A percentile compares a stretch with the other conserved stretches of the same genome.
Evolutionary conservation across 108 stramenopile genomes (phyloP).

Genomic region (Fistulifera pelliculosa): DNA sequence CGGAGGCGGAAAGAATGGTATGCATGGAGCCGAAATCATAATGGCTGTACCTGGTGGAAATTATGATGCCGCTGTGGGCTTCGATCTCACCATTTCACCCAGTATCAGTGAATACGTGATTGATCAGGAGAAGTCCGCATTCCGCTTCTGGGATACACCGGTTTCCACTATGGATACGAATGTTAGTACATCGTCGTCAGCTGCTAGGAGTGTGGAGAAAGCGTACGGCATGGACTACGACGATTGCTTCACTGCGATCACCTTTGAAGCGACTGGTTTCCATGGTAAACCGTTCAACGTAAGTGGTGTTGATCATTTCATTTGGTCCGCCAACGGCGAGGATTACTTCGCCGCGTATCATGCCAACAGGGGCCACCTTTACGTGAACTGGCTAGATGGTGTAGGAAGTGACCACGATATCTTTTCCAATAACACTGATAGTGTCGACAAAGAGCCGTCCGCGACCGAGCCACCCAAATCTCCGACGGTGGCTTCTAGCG

Average conservation of each 20-base stretch:
- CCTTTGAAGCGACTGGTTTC: conserved; percentile 40
- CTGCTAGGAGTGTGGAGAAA: background rate
- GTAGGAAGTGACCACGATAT: background rate
- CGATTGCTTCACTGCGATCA: conserved; percentile 54
- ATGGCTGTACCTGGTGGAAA: conserved; percentile 38
- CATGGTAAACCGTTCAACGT: conserved; percentile 33
- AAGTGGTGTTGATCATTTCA: conserved; percentile 43
- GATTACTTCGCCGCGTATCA: conserved; percentile 49
- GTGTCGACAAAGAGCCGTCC: no score
- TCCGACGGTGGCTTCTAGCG: no score
- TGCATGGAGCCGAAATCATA: conserved; percentile 36
- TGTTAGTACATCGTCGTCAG: conserved; percentile 4
- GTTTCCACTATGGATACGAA: conserved; percentile 10
- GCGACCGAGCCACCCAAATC: no score
- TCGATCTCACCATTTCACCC: conserved; percentile 18
- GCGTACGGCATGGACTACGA: conserved; percentile 9
- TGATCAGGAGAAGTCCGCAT: conserved; percentile 21
- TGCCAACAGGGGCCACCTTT: conserved; percentile 6
- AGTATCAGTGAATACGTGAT: conserved; percentile 37
- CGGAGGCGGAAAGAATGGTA: conserved; percentile 28
- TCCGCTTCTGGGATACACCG: conserved; percentile 51
- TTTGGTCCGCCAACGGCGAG: conserved; percentile 52
- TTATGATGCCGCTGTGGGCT: conserved; percentile 30
- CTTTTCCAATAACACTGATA: no score
- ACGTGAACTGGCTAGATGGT: background rate